These are phyloP conservation scores for Effrenium voratum DNA, from an alignment of 73 alveolate genomes.

Conservation along the genomic window DNA sequence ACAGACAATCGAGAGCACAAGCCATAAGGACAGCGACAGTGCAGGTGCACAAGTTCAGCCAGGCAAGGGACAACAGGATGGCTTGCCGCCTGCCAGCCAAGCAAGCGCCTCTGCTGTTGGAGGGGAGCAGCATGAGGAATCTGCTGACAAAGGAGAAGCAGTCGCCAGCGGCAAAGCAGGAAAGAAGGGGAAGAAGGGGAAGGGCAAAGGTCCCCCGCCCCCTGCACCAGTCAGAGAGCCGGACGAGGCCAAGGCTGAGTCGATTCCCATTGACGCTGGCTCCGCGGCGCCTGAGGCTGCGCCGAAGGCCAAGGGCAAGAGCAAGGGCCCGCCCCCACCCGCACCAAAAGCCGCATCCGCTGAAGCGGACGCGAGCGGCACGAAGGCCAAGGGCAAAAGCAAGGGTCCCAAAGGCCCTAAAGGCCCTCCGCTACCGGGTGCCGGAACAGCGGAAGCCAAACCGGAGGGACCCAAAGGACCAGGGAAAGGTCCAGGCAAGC, in stretches of 20 bases:
- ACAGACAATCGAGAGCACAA: no score
- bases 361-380: neutral
- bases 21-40: no score
- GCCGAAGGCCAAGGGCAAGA: neutral
- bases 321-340: constrained; percentile 39
- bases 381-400: constrained; percentile 26
- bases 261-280: neutral
- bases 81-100: no score
- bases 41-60: no score
- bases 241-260: neutral
- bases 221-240: neutral
- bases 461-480: neutral
- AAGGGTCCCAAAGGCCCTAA: constrained; percentile 17
- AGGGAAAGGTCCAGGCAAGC: constrained; percentile 30
- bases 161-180: neutral
- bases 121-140: no score
- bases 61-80: no score
- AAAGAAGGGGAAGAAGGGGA: constrained; percentile 16
- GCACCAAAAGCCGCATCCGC: neutral
- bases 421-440: neutral
- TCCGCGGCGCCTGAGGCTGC: neutral
- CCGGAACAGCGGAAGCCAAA: neutral
- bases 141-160: neutral
- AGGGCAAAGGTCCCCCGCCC: constrained; percentile 34
- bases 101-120: no score